Percentiles rank a stretch among this genome's conserved stretches.
Evolutionary conservation across 495 filamentous ascomycete genomes (phyloP).

Genomic region (Xylaria nigripes): DNA sequence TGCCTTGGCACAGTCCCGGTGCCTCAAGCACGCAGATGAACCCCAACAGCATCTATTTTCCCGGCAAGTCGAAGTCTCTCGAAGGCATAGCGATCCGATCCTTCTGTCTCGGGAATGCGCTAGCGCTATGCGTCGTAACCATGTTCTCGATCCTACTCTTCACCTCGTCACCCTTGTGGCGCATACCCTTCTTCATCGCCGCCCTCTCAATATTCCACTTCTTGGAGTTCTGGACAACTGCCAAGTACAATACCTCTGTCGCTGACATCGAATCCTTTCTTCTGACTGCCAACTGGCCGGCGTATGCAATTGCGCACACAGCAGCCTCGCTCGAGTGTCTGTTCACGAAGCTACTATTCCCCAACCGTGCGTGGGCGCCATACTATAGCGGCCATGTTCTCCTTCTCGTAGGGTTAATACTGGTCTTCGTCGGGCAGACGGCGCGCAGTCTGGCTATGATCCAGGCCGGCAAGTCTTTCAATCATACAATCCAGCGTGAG

Average conservation of each 20-base stretch:
- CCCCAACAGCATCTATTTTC: conserved; percentile 36
- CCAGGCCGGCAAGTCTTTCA: conserved; percentile 85
- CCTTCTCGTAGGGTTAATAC: conserved; percentile 46
- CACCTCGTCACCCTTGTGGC: conserved; percentile 56
- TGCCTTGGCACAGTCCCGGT: conserved; percentile 28
- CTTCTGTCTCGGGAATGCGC: conserved; percentile 43
- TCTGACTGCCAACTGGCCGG: conserved; percentile 73
- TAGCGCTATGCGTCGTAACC: conserved; percentile 35
- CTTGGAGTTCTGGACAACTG: conserved; percentile 89
- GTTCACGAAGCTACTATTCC: conserved; percentile 49
- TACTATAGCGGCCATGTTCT: conserved; percentile 25
- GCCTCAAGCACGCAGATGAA: conserved; percentile 22
- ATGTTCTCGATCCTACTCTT: conserved; percentile 34
- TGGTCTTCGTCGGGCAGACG: conserved; percentile 65
- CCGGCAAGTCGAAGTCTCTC: conserved; percentile 58
- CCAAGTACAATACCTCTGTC: conserved; percentile 66
- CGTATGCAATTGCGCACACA: conserved; percentile 75
- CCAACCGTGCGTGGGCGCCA: conserved; percentile 38
- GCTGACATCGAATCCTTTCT: conserved; percentile 71
- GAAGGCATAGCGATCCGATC: conserved; percentile 69
- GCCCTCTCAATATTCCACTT: conserved; percentile 82
- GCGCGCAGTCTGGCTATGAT: conserved; percentile 74
- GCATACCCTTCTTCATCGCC: conserved; percentile 69
- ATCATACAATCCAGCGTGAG: conserved; percentile 68
- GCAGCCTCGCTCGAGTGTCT: conserved; percentile 65